These are phyloP conservation scores for Solanum paucissectum DNA, from an alignment of 257 asterid species.

Conservation along the genomic window DNA sequence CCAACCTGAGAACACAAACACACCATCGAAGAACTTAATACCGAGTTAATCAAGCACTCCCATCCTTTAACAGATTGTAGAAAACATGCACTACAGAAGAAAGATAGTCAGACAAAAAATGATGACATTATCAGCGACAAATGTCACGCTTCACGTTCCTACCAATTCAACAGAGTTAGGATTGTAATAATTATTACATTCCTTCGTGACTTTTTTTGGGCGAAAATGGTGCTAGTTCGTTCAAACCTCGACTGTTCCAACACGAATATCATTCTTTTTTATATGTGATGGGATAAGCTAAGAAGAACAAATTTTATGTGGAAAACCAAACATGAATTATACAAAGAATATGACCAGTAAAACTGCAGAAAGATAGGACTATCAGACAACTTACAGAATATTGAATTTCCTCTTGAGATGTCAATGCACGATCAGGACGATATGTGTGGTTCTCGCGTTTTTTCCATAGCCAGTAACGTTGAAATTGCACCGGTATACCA, in stretches of 20 bases:
- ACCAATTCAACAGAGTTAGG: not conserved
- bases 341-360: not conserved
- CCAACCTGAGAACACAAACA: conserved; percentile 40
- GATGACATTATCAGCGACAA: not conserved
- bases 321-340: not conserved
- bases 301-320: not conserved
- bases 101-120: not conserved
- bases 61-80: not conserved
- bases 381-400: conserved; percentile 31
- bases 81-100: not conserved
- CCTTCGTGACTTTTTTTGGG: not conserved
- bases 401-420: conserved; percentile 58
- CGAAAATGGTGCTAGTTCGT: not conserved
- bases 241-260: not conserved
- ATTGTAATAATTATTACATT: not conserved
- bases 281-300: not conserved
- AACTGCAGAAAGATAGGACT: not conserved
- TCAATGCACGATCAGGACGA: conserved; percentile 68
- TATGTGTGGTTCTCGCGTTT: conserved; percentile 76
- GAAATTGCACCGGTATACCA: conserved; percentile 62
- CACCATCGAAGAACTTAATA: not conserved
- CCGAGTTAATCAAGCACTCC: not conserved
- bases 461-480: conserved; percentile 76
- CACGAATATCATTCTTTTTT: not conserved
- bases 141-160: not conserved